A percentile compares a stretch with the other conserved stretches of the same genome.
Conservation (phyloP, 768 basidiomycete genomes). For the Dioszegia hungarica region DNA sequence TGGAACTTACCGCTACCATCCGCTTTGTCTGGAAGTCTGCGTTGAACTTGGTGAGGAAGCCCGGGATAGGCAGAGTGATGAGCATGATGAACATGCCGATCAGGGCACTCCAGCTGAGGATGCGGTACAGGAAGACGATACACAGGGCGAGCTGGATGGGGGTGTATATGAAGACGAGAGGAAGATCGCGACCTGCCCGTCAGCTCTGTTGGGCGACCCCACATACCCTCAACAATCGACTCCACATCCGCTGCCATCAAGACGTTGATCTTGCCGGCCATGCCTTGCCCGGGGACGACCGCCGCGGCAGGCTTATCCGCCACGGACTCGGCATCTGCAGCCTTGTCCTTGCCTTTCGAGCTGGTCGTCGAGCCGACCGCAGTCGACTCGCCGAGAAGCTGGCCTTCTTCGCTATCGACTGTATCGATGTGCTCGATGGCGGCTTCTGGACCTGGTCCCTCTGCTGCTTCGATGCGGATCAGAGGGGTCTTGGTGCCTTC, state of each 20-base stretch:
- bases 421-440: not conserved
- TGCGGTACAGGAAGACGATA: slow-evolving; percentile 52
- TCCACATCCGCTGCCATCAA: slow-evolving; percentile 64
- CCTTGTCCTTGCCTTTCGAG: slow-evolving; percentile 22
- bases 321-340: slow-evolving; percentile 34
- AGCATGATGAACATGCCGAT: slow-evolving; percentile 59
- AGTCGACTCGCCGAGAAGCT: not conserved
- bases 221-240: slow-evolving; percentile 50
- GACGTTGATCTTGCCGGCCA: slow-evolving; percentile 73
- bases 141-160: slow-evolving; percentile 53
- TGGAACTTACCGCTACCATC: slow-evolving; percentile 55
- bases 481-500: slow-evolving; percentile 4
- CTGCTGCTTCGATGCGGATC: slow-evolving; percentile 5
- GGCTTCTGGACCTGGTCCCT: not conserved
- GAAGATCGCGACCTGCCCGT: slow-evolving; percentile 44
- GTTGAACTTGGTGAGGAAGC: slow-evolving; percentile 55
- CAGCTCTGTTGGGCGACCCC: too few relatives aligned
- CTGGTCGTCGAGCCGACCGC: not conserved
- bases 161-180: slow-evolving; percentile 48
- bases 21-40: slow-evolving; percentile 55
- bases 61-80: slow-evolving; percentile 59
- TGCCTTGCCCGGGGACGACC: slow-evolving; percentile 34
- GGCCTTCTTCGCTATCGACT: not conserved
- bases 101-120: slow-evolving; percentile 61
- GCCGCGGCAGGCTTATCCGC: slow-evolving; percentile 13